Base-by-base conservation (phyloP, 108 stramenopile genomes). In the Seminavis robusta region DNA sequence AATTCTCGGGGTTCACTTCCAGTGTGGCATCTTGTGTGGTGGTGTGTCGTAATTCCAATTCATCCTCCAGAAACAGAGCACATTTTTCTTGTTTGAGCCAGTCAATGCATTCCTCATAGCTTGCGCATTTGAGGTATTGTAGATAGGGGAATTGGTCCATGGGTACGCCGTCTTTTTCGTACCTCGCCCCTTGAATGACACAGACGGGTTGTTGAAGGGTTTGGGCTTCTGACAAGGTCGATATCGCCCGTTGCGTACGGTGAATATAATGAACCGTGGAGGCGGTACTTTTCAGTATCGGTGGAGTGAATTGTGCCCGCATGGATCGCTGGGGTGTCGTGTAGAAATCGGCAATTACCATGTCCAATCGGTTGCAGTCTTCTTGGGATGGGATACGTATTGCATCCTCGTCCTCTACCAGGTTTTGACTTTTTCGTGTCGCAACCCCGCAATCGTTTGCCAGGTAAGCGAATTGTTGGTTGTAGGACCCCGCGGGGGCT, bases 261-360 rank as follows among this genome's bases (percentile, higher is more conserved):
- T 53, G 36, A 8, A 24, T 3, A 5, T 21, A 38, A 13, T 53
- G 36, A 0, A 53, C 19, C 11, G 57, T 21, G 3, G 46, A 47
- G n/a, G 46, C 20, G 0, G 57, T 13, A 1, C 43, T 46, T 2
- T 16, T 11, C 1, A 58, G 44, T 44, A 41, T 46, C 7, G 57
- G 16, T 1, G 57, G 57, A 20, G 57, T 46, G 10, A 58, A 33
- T 2, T 58, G 43, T 7, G 27, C 23, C n/a, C 17, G 44, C 46
- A 46, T 20, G 0, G 19, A 24, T 16, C 42, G 17, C 32, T 33
- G 11, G 1, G 57, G 57, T 2, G 8, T 58, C 11, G 46, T 19
- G n/a, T n/a, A 58, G 29, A 47, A 58, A 23, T 58, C 44, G 19
- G 23, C 57, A 28, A 58, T 16, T 16, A 58, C 46, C 2, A 58